Conservation (phyloP, 2,329 filamentous ascomycete species). For the Penicillium sp. region DNA sequence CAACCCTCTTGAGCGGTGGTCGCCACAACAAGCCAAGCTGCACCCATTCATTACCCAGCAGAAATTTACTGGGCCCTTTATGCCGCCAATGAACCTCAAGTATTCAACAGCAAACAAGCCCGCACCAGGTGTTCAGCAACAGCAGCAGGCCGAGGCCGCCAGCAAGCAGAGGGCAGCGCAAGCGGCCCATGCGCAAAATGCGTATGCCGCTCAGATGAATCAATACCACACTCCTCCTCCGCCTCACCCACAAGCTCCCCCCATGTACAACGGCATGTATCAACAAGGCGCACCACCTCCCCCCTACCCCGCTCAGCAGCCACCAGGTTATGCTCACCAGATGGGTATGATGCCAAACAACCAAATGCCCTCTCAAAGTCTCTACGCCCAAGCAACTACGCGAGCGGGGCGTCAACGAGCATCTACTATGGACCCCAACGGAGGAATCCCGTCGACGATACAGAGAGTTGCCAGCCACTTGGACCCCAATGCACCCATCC, state of each 20-base stretch:
- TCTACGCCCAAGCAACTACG: conserved; percentile 71
- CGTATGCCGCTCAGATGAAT: conserved; percentile 63
- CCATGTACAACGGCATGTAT: conserved; percentile 77
- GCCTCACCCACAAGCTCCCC: conserved; percentile 47
- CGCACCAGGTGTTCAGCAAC: conserved; percentile 89
- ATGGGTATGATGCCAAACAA: conserved; percentile 68
- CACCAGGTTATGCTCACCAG: conserved; percentile 64
- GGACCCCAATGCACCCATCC: conserved; percentile 89
- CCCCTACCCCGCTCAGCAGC: conserved; percentile 72
- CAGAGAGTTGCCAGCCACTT: conserved; percentile 94
- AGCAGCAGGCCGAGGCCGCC: conserved; percentile 88
- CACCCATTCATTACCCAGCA: conserved; percentile 98
- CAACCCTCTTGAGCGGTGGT: conserved; percentile 95
- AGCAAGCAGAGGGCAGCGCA: conserved; percentile 80
- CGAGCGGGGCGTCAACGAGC: conserved; percentile 80
- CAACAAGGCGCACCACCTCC: conserved; percentile 72
- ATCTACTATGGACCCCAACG: conserved; percentile 93
- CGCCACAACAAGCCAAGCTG: conserved; percentile 91
- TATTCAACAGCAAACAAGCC: conserved; percentile 79
- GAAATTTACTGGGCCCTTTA: conserved; percentile 93
- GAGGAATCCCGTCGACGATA: conserved; percentile 85
- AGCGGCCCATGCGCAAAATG: conserved; percentile 64
- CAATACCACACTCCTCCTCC: conserved; percentile 51
- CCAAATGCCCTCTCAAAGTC: conserved; percentile 67
- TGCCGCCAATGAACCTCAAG: conserved; percentile 95